Evolutionary conservation across 2,329 filamentous ascomycete species (phyloP), one percentile per base, ranked within the genome.

Genomic region (Ophiocordyceps sinensis): DNA sequence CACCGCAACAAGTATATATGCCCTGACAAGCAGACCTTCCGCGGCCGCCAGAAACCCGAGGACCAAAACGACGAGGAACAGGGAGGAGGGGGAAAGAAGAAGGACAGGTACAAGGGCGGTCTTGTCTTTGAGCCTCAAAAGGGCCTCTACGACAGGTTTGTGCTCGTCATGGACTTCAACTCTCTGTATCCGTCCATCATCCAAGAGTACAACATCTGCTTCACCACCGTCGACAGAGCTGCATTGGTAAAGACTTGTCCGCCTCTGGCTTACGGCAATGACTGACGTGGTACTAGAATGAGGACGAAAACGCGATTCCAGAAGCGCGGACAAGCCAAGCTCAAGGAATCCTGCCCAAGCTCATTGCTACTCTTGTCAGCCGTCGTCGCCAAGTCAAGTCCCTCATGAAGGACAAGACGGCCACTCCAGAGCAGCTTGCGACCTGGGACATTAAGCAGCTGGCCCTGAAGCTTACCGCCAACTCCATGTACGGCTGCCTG

Each of bases 91-190:
- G 76, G 74, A 44, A 98, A 95, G 66, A 98, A 96, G 71, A 98
- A 95, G 62, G 93, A 98, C 65, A 98, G 96, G 63, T 98, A 83
- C 70, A 96, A 98, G 67, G 91, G 91, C 57, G 91, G 93, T 70
- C 78, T 98, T 28, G 91, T 98, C 43, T 96, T 98, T 52, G 91
- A 98, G 60, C 91, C 91, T 5, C 88, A 96, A 59, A 95, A 89
- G 61, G 91, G 93, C 15, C 73, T 98, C 5, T 98, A 98, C 57
- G 91, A 98, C 71, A 94, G 93, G 64, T 95, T 93, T 60, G 84
- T 98, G 41, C 75, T 98, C 42, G 93, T 98, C 61, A 98, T 98
- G 93, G 91, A 98, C 69, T 98, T 98, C 70, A 98, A 98, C 73
- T 95, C 88, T 53, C 70, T 98, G 46, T 98, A 98, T 54, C 91